Conservation (phyloP, 2,329 filamentous ascomycete species). For the Ascochyta rabiei region DNA sequence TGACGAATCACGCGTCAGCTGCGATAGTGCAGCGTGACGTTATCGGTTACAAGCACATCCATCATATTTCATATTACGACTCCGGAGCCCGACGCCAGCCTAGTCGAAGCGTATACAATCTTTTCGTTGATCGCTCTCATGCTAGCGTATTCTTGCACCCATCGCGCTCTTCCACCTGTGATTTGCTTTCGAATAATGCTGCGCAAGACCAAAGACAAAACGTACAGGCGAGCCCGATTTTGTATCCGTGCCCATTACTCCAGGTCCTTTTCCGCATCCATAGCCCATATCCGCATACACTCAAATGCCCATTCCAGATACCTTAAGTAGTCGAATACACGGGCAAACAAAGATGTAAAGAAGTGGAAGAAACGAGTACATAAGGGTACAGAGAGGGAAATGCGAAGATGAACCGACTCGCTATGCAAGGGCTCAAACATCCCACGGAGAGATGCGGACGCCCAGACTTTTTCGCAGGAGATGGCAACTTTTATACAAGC, state of each 20-base stretch:
- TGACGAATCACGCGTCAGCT: constrained; percentile 18
- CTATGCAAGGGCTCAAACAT: constrained; percentile 46
- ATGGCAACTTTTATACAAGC: constrained; percentile 48
- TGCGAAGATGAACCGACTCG: constrained; percentile 44
- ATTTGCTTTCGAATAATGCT: constrained; percentile 22
- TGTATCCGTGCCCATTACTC: constrained; percentile 21
- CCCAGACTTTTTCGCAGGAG: constrained; percentile 45
- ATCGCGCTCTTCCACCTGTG: constrained; percentile 15
- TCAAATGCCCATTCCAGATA: constrained; percentile 39
- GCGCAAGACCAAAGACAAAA: constrained; percentile 22
- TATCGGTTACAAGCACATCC: constrained; percentile 22
- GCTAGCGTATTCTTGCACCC: constrained; percentile 5
- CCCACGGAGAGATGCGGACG: constrained; percentile 37
- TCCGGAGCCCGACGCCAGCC: not conserved
- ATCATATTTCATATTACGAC: constrained; percentile 1
- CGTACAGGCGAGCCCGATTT: constrained; percentile 16
- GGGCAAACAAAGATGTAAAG: constrained; percentile 34
- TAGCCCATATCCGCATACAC: constrained; percentile 23
- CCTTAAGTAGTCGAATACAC: constrained; percentile 33
- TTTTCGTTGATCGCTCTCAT: constrained; percentile 16
- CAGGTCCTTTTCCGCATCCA: constrained; percentile 22
- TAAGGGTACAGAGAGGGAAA: constrained; percentile 36
- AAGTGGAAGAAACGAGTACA: constrained; percentile 33
- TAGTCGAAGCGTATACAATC: constrained; percentile 1
- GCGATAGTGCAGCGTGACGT: constrained; percentile 22